Percentiles rank a stretch among this genome's conserved stretches.
Conservation (phyloP, 2,329 filamentous ascomycete species). For the Claviceps capensis region DNA sequence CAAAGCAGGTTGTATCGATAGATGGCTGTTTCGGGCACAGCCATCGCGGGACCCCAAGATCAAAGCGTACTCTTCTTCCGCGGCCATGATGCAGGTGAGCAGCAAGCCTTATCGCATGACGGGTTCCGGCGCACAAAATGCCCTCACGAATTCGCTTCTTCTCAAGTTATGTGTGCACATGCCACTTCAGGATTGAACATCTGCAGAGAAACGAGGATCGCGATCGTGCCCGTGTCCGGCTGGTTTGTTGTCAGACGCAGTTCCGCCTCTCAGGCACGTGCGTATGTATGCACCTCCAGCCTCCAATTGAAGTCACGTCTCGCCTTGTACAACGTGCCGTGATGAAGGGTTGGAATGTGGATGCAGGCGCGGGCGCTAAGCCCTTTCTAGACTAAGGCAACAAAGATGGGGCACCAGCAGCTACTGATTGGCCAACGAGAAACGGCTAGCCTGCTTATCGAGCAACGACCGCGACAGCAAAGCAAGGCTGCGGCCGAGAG, state of each 20-base stretch:
- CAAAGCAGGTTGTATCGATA: background rate
- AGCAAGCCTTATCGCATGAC: background rate
- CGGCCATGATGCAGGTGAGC: constrained; percentile 5
- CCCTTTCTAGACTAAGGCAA: background rate
- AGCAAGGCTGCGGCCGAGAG: constrained; percentile 30
- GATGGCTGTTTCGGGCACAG: background rate
- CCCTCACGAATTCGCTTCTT: background rate
- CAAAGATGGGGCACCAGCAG: background rate
- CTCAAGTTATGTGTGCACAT: background rate
- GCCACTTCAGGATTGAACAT: background rate
- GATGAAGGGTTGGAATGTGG: background rate
- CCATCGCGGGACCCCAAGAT: background rate
- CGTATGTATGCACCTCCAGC: no score
- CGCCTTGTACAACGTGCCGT: no score
- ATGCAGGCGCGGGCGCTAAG: background rate
- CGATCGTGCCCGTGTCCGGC: background rate
- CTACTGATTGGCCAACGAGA: background rate
- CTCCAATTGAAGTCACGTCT: no score
- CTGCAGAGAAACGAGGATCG: background rate
- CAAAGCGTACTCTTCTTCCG: constrained; percentile 4
- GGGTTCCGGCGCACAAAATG: background rate
- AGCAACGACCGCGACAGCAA: constrained; percentile 6
- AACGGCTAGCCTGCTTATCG: background rate
- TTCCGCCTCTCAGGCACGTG: no score
- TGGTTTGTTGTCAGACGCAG: background rate